Base-by-base conservation (phyloP, 495 filamentous ascomycete species). In the Ramalina intermedia region DNA sequence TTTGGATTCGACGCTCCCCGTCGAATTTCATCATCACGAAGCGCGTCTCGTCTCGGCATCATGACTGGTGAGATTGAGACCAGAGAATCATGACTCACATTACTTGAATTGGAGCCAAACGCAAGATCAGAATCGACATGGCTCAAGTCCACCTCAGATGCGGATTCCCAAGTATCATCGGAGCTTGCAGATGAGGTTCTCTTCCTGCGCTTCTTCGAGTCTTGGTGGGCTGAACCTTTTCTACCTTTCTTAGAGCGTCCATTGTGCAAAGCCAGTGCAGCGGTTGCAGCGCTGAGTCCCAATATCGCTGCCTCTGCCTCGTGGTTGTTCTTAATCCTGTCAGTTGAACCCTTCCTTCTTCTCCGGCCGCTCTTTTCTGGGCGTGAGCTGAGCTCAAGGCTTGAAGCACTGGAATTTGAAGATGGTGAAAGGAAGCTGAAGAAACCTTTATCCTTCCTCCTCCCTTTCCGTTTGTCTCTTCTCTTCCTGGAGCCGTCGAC, bases 381-480 rank as follows among this genome's bases (percentile, higher is more conserved):
- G 14, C 67, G 63, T 55, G 74, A 79, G 0, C 70, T 72, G 16
- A 81, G 62, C 51, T 73, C 74, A 18, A 63, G 62, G 56, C 76
- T 75, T 8, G 75, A 65, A 1, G 78, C 2, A 13, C 29, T 33
- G 29, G 29, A 33, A 11, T 12, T 80, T 0, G 77, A 79, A 2
- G 79, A 82, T 1, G 66, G 71, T 53, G 76, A 76, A 27, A 69
- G 68, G 55, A 81, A 77, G 41, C 65, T 72, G 62, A 82, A 82
- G 55, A 83, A 75, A 23, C 77, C 71, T 33, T 61, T 62, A 3
- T 59, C 51, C 52, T 51, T 66, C 55, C 62, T 63, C 17, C 17
- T 18, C 56, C 67, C 68, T 48, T 70, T 72, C 18, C 62, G 57
- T 11, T 59, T 59, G 17, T 61, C 55, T 47, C 65, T 69, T 35